These are phyloP conservation scores for Anastatica hierochuntica DNA, from an alignment of 345 rosid genomes.

Conservation along the genomic window DNA sequence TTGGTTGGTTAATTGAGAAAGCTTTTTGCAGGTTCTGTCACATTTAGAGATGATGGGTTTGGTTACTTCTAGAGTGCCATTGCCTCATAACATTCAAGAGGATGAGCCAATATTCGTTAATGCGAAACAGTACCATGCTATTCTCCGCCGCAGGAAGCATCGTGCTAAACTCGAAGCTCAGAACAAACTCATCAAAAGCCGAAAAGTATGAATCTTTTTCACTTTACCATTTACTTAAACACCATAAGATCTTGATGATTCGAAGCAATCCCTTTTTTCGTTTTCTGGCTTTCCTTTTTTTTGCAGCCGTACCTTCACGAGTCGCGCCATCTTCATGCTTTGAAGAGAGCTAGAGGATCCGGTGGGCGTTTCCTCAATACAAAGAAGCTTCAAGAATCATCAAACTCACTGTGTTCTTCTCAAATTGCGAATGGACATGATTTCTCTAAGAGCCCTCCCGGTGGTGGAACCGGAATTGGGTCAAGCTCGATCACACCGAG, in stretches of 20 bases:
- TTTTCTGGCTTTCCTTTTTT: background rate
- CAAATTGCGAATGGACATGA: constrained; percentile 22
- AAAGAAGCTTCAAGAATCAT: constrained; percentile 42
- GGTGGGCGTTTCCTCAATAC: constrained; percentile 78
- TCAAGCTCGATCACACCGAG: constrained; percentile 31
- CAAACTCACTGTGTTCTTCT: constrained; percentile 16
- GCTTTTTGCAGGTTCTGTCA: constrained; percentile 27
- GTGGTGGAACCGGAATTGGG: constrained; percentile 23
- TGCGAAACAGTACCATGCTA: constrained; percentile 77
- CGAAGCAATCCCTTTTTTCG: too few species aligned
- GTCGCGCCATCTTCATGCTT: constrained; percentile 82
- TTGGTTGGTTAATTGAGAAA: background rate
- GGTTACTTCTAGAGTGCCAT: constrained; percentile 47
- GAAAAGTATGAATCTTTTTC: constrained; percentile 43
- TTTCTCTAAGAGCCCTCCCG: background rate
- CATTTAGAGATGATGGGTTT: constrained; percentile 45
- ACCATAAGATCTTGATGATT: background rate
- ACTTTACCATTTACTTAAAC: background rate
- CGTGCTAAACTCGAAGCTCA: constrained; percentile 86
- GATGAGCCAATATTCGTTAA: constrained; percentile 67
- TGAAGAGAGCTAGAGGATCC: constrained; percentile 67
- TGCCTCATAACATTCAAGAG: constrained; percentile 46
- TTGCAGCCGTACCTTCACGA: constrained; percentile 81
- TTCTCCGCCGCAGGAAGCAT: constrained; percentile 67
- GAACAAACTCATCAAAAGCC: constrained; percentile 51